A percentile compares a stretch with the other conserved stretches of the same genome.
Evolutionary conservation across 1,284 basidiomycete genomes (phyloP).

Genomic region (Mycosarcoma maydis): DNA sequence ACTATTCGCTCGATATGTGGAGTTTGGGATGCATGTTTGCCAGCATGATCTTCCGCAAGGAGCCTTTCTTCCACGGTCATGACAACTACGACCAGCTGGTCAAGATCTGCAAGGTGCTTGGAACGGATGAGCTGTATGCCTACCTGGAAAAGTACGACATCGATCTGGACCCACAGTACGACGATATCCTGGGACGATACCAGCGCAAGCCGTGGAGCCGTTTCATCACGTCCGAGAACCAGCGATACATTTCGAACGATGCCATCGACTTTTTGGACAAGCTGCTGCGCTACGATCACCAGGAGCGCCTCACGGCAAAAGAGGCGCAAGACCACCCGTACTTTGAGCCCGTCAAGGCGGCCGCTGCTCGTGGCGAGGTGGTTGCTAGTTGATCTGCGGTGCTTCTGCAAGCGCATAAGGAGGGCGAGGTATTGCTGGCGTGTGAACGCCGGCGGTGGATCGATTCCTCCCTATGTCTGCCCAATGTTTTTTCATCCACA

Average conservation of each 20-base stretch:
- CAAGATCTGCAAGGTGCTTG: conserved; percentile 96
- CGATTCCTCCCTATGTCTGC: background rate
- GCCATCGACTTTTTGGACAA: conserved; percentile 87
- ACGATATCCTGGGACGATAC: conserved; percentile 71
- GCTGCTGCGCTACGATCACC: conserved; percentile 93
- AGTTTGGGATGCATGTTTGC: conserved; percentile 95
- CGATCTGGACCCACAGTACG: conserved; percentile 69
- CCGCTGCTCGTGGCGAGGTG: conserved; percentile 44
- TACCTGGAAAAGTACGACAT: conserved; percentile 75
- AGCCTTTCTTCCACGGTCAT: conserved; percentile 99
- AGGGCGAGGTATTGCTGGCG: too few species aligned
- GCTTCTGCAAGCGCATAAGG: too few species aligned
- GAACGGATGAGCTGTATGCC: conserved; percentile 91
- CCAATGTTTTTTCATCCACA: background rate
- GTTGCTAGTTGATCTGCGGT: conserved; percentile 24
- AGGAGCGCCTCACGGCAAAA: conserved; percentile 89
- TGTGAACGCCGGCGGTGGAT: background rate
- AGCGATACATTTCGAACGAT: conserved; percentile 90
- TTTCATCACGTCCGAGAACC: conserved; percentile 76
- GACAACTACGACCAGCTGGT: conserved; percentile 99
- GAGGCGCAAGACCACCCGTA: conserved; percentile 66
- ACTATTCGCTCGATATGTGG: conserved; percentile 92
- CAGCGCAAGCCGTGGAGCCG: conserved; percentile 83
- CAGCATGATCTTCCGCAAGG: conserved; percentile 91
- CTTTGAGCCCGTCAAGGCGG: conserved; percentile 60